Conservation (phyloP, 2,329 filamentous ascomycete genomes). For the Dryadomyces quercivorus region DNA sequence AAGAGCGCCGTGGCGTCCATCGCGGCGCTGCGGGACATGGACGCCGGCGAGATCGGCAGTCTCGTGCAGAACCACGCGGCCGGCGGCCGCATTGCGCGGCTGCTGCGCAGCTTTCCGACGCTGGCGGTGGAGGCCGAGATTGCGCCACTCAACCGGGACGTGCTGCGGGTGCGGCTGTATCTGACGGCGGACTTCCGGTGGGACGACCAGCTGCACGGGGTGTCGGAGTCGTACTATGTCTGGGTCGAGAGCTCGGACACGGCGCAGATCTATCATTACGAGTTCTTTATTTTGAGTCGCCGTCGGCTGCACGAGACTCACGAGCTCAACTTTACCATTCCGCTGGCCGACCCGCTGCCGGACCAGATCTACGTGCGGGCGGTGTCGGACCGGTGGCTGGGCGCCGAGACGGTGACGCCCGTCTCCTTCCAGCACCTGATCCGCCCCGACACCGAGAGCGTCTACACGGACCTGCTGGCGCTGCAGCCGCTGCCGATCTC, state of each 20-base stretch:
- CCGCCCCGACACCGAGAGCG: constrained; percentile 89
- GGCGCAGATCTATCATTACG: constrained; percentile 93
- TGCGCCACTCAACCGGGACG: constrained; percentile 86
- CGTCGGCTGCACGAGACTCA: constrained; percentile 92
- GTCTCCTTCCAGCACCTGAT: constrained; percentile 98
- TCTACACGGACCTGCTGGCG: constrained; percentile 89
- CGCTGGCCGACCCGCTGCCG: constrained; percentile 81
- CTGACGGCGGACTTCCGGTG: constrained; percentile 84
- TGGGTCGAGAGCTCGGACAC: constrained; percentile 99
- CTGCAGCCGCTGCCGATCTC: constrained; percentile 80
- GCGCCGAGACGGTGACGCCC: constrained; percentile 87
- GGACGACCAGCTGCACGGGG: constrained; percentile 90
- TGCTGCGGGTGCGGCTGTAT: constrained; percentile 78
- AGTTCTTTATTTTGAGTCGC: constrained; percentile 86
- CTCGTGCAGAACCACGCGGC: constrained; percentile 86
- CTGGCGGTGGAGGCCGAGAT: constrained; percentile 87
- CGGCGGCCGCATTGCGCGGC: constrained; percentile 66
- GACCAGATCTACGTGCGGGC: constrained; percentile 93
- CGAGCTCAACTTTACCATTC: constrained; percentile 95
- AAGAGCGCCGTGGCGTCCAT: constrained; percentile 50
- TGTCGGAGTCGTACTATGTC: constrained; percentile 92
- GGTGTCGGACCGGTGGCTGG: constrained; percentile 91
- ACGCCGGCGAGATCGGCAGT: constrained; percentile 74
- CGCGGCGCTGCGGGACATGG: constrained; percentile 85
- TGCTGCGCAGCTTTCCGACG: constrained; percentile 86